A percentile compares a stretch with the other conserved stretches of the same genome.
phyloP scores from a whole-genome alignment of 768 basidiomycete species.

The Imleria badia region DNA sequence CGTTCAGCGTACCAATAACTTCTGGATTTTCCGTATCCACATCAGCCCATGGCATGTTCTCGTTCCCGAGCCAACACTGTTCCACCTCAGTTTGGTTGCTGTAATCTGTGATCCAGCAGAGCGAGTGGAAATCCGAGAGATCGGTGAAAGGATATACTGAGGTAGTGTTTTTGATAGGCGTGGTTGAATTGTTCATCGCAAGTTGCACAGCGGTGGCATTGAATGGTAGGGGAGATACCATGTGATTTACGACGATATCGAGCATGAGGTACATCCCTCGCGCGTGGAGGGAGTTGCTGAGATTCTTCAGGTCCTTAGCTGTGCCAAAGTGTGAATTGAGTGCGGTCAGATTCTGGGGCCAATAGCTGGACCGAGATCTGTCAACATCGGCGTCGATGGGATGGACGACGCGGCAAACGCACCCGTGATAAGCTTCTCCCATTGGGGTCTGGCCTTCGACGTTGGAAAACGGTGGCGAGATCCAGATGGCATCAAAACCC shows the following conservation, averaged over 20 bases:
- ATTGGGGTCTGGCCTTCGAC: constrained; percentile 47
- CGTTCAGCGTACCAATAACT: constrained; percentile 44
- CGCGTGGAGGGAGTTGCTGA: constrained; percentile 46
- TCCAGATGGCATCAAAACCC: constrained; percentile 63
- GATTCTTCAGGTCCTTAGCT: constrained; percentile 47
- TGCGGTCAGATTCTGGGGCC: constrained; percentile 46
- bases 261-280: constrained; percentile 62
- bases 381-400: not conserved
- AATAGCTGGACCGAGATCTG: constrained; percentile 39
- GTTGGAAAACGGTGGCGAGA: constrained; percentile 53
- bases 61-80: constrained; percentile 62
- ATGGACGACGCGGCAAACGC: not conserved
- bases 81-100: constrained; percentile 49
- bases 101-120: constrained; percentile 44
- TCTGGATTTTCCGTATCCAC: constrained; percentile 51
- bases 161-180: constrained; percentile 19
- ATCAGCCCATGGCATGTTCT: constrained; percentile 52
- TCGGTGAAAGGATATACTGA: constrained; percentile 32
- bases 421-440: constrained; percentile 61
- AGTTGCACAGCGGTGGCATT: constrained; percentile 25
- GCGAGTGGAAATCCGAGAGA: constrained; percentile 38
- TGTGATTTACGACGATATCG: constrained; percentile 63
- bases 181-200: constrained; percentile 8
- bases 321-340: constrained; percentile 58
- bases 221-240: constrained; percentile 39